Evolutionary conservation across 192 early-diverging fungal genomes (phyloP).

Genomic region (Linnemannia zychae): DNA sequence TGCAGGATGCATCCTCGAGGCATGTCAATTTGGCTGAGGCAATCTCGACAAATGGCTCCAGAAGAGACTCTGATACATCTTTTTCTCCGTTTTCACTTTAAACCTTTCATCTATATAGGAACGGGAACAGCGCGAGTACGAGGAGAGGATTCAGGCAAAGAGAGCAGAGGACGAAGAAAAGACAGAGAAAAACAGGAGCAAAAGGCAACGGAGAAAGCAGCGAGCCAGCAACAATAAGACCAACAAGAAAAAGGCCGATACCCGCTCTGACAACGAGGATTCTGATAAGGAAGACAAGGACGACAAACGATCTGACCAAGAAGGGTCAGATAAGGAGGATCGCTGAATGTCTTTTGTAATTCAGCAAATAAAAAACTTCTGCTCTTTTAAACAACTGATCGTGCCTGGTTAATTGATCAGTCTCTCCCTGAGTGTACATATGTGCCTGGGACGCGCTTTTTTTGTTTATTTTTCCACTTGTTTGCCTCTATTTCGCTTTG

Average conservation of each 20-base stretch:
- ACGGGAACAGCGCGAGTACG: constrained; percentile 69
- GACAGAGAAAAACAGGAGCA: constrained; percentile 91
- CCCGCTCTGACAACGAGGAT: constrained; percentile 16
- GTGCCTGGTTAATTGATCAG: not conserved
- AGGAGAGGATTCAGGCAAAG: constrained; percentile 69
- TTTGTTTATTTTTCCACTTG: constrained; percentile 6
- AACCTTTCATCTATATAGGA: constrained; percentile 54
- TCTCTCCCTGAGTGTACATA: not conserved
- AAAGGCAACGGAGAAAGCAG: constrained; percentile 84
- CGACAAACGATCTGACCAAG: constrained; percentile 20
- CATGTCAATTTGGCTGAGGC: not conserved
- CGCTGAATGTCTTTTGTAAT: not conserved
- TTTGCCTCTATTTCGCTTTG: constrained; percentile 2
- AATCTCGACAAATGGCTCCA: not conserved
- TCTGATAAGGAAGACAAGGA: constrained; percentile 10
- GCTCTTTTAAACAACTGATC: not conserved
- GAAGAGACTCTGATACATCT: not conserved
- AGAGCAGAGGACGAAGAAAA: constrained; percentile 80
- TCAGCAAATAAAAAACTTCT: not conserved
- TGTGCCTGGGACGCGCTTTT: constrained; percentile 34
- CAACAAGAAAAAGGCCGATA: constrained; percentile 37
- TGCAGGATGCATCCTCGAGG: not conserved
- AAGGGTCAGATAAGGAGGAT: constrained; percentile 14
- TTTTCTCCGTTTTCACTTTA: not conserved
- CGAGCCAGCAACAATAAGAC: constrained; percentile 55